These are phyloP conservation scores for Prunus davidiana DNA, from an alignment of 306 rosid genomes.

Conservation along the genomic window DNA sequence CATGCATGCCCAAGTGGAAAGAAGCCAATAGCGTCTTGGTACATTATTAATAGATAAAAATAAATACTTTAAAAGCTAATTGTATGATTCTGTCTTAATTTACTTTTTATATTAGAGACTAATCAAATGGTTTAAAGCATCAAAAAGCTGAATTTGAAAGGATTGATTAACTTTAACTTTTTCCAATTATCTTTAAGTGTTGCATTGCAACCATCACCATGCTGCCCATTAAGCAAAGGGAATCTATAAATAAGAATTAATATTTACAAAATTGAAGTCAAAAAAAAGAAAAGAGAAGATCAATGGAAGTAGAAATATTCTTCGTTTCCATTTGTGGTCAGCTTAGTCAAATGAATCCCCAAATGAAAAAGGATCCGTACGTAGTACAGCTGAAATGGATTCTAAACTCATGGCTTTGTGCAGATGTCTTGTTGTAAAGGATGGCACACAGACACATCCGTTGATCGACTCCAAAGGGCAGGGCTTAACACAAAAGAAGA, in stretches of 20 bases:
- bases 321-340: constrained; percentile 19
- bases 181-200: neutral
- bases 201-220: neutral
- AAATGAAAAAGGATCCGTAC: constrained; percentile 29
- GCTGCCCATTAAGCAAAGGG: constrained; percentile 2
- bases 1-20: constrained; percentile 1
- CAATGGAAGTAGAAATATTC: constrained; percentile 16
- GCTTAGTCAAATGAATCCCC: constrained; percentile 14
- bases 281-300: neutral
- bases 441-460: neutral
- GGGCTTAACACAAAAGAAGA: neutral
- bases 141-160: constrained; percentile 14
- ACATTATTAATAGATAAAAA: no score
- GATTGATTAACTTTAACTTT: neutral
- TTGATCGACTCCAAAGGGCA: neutral
- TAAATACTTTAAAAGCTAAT: no score
- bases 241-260: neutral
- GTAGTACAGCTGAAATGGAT: constrained; percentile 21
- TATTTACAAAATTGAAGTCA: neutral
- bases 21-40: neutral
- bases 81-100: neutral
- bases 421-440: constrained; percentile 21
- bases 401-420: neutral
- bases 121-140: constrained; percentile 10
- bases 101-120: neutral